Conservation (phyloP, 495 filamentous ascomycete species). For the Bryoglossum gracile region DNA sequence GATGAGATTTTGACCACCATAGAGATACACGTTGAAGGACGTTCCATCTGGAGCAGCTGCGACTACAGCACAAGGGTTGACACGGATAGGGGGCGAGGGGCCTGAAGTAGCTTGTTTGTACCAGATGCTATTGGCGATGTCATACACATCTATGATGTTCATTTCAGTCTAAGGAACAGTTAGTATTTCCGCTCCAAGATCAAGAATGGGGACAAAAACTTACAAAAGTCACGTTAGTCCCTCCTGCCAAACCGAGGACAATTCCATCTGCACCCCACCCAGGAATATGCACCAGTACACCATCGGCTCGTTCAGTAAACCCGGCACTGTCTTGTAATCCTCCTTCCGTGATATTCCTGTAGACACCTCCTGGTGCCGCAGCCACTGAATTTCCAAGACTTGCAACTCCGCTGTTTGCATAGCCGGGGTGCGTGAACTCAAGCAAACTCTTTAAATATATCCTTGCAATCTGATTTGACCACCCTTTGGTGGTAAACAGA, state of each 20-base stretch:
- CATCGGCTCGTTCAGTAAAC: slow-evolving; percentile 66
- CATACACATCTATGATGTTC: slow-evolving; percentile 67
- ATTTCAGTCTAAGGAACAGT: slow-evolving; percentile 47
- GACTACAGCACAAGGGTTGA: slow-evolving; percentile 67
- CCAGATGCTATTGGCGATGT: slow-evolving; percentile 70
- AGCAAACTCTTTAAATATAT: slow-evolving; percentile 65
- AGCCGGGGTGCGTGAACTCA: slow-evolving; percentile 67
- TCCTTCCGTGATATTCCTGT: slow-evolving; percentile 63
- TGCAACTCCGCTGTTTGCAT: slow-evolving; percentile 49
- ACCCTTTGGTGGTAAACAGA: slow-evolving; percentile 58
- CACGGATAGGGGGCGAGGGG: slow-evolving; percentile 52
- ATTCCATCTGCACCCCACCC: slow-evolving; percentile 64
- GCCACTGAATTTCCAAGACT: slow-evolving; percentile 38
- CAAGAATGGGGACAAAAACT: slow-evolving; percentile 8
- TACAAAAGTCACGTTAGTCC: slow-evolving; percentile 50
- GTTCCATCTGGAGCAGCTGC: slow-evolving; percentile 63
- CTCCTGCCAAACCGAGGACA: slow-evolving; percentile 62
- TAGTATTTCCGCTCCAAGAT: slow-evolving; percentile 1
- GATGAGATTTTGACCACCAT: slow-evolving; percentile 63
- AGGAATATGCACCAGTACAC: slow-evolving; percentile 61
- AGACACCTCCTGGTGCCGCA: slow-evolving; percentile 49
- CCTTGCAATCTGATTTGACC: slow-evolving; percentile 51
- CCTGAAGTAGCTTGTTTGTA: slow-evolving; percentile 67
- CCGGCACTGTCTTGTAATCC: slow-evolving; percentile 54
- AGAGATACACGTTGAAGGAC: slow-evolving; percentile 68